Base-by-base conservation (phyloP, 2,329 filamentous ascomycete genomes). In the Aspergillus hortae region DNA sequence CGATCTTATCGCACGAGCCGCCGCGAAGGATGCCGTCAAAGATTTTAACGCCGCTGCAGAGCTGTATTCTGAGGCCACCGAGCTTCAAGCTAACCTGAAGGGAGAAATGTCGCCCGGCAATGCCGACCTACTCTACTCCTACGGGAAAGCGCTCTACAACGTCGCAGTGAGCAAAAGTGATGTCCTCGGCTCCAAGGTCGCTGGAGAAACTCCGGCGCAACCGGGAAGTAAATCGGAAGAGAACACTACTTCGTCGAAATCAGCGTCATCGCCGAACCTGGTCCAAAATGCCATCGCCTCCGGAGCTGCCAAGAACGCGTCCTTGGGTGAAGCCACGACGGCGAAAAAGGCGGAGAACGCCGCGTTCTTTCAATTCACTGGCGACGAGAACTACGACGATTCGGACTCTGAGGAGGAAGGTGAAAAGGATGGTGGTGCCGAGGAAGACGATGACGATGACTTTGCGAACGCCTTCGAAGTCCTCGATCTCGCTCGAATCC, bases 141-240 rank as follows among this genome's bases (percentile, higher is more conserved):
- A 99, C 73, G 94, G 94, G 12, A 89, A 92, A 67, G 90, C 90
- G 51, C 77, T 99, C 17, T 97, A 95, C 80, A 92, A 92, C 70
- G 88, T 97, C 54, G 94, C 92, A 27, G 89, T 97, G 69, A 87
- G 85, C 70, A 96, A 95, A 73, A 96, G 91, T 67, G 92, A 97
- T 67, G 92, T 99, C 21, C 80, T 99, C 33, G 94, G 94, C 52
- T 89, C 88, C 32, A 88, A 88, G 65, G 88, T 92, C 17, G 80
- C 82, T 12, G 75, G 79, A 2, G 78, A 79, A 42, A 75, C 78
- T 70, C 82, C 67, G 74, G 80, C 65, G 73, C 85, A 72, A 75
- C 77, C 66, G 52, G 80, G 78, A 64, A 73, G 71, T 48, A 66
- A 75, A 43, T 67, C 70, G 49, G 67, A 76, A 46, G 72, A 68